Base-by-base conservation (phyloP, 2,329 filamentous ascomycete genomes). In the Curvularia spicifera region DNA sequence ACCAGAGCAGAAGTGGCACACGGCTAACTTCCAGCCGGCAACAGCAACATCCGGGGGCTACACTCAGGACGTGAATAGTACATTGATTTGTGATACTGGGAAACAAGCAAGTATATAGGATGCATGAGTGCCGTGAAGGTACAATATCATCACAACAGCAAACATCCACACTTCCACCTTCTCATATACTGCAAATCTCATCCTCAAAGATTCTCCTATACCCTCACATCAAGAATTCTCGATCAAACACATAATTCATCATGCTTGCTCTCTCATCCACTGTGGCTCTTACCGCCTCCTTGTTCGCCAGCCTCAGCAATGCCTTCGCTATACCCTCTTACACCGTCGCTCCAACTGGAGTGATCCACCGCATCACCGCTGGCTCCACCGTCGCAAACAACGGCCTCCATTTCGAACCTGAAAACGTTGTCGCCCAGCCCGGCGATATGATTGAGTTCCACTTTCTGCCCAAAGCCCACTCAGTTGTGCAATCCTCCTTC, bases 401-500 rank as follows among this genome's bases (percentile, higher is more conserved):
- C 18, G 70, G 69, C 28, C 71, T 75, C 2, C 67, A 69, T 64
- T 75, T 73, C 56, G 71, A 75, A 64, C 73, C 73, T 3, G 56
- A 74, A 15, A 75, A 72, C 53, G 64, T 75, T 29, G 67, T 72
- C 18, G 73, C 72, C 53, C 62, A 69, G 13, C 56, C 68, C 8
- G 73, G 71, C 15, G 72, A 73, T 61, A 29, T 69, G 13, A 72
- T 85, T 52, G 78, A 82, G 60, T 82, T 83, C 71, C 79, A 82
- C 63, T 84, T 83, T 70, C 76, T 77, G 18, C 76, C 80, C 1
- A 74, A 77, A 45, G 93, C 92, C 81, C 91, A 93, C 83, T 91
- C 89, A 49, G 84, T 92, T 57, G 89, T 87, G 5, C 89, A 92
- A 80, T 91, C 89, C 46, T 86, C 82, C 68, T 93, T 93, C 71